A percentile compares a stretch with the other conserved stretches of the same genome.
These are phyloP conservation scores for Fusarium sp. DNA, from an alignment of 2,329 filamentous ascomycete genomes.

Conservation along the genomic window DNA sequence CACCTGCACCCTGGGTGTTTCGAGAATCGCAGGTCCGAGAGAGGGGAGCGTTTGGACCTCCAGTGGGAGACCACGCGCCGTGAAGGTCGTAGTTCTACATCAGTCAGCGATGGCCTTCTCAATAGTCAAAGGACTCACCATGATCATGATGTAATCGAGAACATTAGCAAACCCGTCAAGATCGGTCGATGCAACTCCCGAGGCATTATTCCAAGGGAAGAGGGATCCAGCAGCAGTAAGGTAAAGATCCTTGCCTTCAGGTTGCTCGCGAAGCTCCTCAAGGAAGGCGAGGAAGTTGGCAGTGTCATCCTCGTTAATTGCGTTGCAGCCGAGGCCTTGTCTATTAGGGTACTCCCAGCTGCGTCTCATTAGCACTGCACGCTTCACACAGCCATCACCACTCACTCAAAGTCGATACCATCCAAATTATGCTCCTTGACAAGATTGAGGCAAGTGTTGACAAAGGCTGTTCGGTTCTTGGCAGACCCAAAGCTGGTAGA, in stretches of 20 bases:
- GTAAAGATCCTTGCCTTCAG: conserved; percentile 19
- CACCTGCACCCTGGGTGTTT: conserved; percentile 29
- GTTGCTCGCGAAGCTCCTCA: conserved; percentile 28
- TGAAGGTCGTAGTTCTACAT: conserved; percentile 35
- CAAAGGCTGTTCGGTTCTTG: conserved; percentile 34
- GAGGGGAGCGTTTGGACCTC: conserved; percentile 30
- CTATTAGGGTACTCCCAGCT: conserved; percentile 40
- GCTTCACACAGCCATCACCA: background rate
- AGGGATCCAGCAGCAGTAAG: conserved; percentile 34
- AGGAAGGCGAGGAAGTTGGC: conserved; percentile 34
- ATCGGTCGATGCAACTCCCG: conserved; percentile 19
- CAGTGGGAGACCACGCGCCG: conserved; percentile 28
- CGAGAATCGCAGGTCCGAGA: conserved; percentile 22
- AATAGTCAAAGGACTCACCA: conserved; percentile 3
- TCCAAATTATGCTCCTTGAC: conserved; percentile 27
- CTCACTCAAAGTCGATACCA: conserved; percentile 37
- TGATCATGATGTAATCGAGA: conserved; percentile 37
- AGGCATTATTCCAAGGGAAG: conserved; percentile 33
- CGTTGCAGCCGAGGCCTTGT: conserved; percentile 37
- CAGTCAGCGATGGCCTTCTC: rapidly evolving
- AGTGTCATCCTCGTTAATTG: conserved; percentile 33
- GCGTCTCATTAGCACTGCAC: background rate
- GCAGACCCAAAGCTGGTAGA: conserved; percentile 27
- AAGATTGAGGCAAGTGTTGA: conserved; percentile 22
- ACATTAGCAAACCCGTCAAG: conserved; percentile 30